phyloP scores from a whole-genome alignment of 1,139 yeast genomes.

The Suhomyces coccinellae region DNA sequence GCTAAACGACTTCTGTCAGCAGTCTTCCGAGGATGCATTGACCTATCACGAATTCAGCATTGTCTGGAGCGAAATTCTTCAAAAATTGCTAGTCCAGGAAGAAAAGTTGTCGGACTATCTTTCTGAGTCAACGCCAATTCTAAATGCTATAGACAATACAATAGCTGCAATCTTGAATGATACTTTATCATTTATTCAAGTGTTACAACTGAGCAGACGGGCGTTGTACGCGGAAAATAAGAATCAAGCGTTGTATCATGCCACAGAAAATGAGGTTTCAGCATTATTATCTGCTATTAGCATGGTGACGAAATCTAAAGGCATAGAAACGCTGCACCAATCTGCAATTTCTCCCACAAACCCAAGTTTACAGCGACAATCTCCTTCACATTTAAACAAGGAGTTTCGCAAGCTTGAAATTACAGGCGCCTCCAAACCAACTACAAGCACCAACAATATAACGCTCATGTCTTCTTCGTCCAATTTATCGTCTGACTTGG shows the following conservation, averaged over 20 bases:
- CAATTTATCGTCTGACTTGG: constrained; percentile 4
- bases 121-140: constrained; percentile 17
- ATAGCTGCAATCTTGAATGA: constrained; percentile 11
- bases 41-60: constrained; percentile 30
- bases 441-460: not conserved
- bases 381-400: not conserved
- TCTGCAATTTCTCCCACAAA: too few relatives aligned
- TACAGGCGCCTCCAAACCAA: not conserved
- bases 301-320: constrained; percentile 13
- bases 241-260: constrained; percentile 21
- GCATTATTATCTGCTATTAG: constrained; percentile 25
- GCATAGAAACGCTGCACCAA: too few relatives aligned
- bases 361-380: too few relatives aligned
- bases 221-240: not conserved
- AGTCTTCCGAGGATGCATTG: constrained; percentile 31
- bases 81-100: constrained; percentile 32
- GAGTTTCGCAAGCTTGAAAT: not conserved
- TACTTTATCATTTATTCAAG: constrained; percentile 11
- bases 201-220: constrained; percentile 9
- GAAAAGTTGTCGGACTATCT: constrained; percentile 22
- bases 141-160: constrained; percentile 8
- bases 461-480: constrained; percentile 6
- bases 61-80: constrained; percentile 42
- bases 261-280: constrained; percentile 24
- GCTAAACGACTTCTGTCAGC: constrained; percentile 25